A percentile compares a stretch with the other conserved stretches of the same genome.
These are phyloP conservation scores for Ascochyta koolunga DNA, from an alignment of 2,329 filamentous ascomycete species.

Conservation along the genomic window DNA sequence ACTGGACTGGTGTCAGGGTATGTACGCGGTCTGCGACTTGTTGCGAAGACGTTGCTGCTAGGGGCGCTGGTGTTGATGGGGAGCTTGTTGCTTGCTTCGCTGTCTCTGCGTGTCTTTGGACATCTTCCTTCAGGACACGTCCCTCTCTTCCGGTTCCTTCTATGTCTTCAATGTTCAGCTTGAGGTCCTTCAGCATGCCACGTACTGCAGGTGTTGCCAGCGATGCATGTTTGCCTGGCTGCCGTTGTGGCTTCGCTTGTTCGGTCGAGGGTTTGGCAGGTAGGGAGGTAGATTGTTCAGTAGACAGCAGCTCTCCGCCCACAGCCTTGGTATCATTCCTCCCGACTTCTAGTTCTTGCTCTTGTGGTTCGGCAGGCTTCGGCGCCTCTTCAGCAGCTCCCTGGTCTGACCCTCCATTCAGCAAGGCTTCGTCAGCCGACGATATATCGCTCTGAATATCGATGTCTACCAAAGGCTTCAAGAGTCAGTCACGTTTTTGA, in stretches of 20 bases:
- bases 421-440: constrained; percentile 60
- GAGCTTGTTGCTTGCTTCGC: constrained; percentile 28
- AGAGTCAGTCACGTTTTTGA: constrained; percentile 18
- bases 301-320: constrained; percentile 21
- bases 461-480: constrained; percentile 85
- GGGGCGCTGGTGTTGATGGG: constrained; percentile 41
- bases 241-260: constrained; percentile 27
- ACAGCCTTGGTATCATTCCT: constrained; percentile 44
- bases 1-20: constrained; percentile 77
- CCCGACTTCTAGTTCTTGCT: constrained; percentile 37
- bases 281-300: constrained; percentile 25
- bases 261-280: constrained; percentile 28
- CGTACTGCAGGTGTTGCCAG: constrained; percentile 92
- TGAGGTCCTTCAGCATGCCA: constrained; percentile 80
- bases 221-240: constrained; percentile 69
- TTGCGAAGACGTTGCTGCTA: constrained; percentile 19
- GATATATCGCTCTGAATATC: constrained; percentile 83
- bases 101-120: constrained; percentile 56
- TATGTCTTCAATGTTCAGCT: constrained; percentile 78
- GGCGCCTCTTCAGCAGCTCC: constrained; percentile 28
- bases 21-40: constrained; percentile 67
- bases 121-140: constrained; percentile 89
- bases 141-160: constrained; percentile 88
- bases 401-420: constrained; percentile 42
- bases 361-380: constrained; percentile 22